Evolutionary conservation across 345 rosid genomes (phyloP).

Genomic region (Capsella bursapastoris): DNA sequence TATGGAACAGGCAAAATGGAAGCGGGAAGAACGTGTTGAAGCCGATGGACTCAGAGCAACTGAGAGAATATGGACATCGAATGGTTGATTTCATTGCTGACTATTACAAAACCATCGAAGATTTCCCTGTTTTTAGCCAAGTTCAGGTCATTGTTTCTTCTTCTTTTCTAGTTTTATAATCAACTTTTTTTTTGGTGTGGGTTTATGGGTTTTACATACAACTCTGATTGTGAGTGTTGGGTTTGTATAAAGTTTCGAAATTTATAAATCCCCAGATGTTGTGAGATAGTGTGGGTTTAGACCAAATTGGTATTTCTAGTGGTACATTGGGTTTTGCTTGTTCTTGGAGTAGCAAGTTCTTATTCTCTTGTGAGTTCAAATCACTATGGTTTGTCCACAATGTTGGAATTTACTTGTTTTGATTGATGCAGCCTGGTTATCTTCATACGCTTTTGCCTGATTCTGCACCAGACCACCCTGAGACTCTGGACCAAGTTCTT

Average conservation of each 20-base stretch:
- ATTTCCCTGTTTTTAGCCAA: constrained; percentile 88
- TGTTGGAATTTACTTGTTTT: not conserved
- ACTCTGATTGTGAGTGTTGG: too few species aligned
- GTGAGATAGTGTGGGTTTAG: too few species aligned
- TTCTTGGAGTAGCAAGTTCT: not conserved
- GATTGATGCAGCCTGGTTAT: constrained; percentile 80
- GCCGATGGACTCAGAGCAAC: constrained; percentile 78
- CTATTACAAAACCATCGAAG: constrained; percentile 79
- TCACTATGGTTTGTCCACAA: not conserved
- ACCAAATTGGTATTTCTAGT: too few species aligned
- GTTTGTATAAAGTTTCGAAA: too few species aligned
- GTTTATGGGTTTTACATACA: not conserved
- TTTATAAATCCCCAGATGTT: too few species aligned
- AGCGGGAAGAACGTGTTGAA: constrained; percentile 42
- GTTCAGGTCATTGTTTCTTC: constrained; percentile 56
- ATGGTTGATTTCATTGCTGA: constrained; percentile 97
- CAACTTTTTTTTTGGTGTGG: not conserved
- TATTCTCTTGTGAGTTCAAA: not conserved
- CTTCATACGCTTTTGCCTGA: constrained; percentile 70
- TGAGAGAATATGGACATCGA: constrained; percentile 71
- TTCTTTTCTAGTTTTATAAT: not conserved
- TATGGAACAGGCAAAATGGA: constrained; percentile 31
- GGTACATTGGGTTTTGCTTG: too few species aligned
- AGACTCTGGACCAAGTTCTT: constrained; percentile 72
- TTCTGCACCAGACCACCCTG: constrained; percentile 84